Evolutionary conservation across 202 grass and related monocot species (phyloP).

Genomic region (Brachypodium distachyon): DNA sequence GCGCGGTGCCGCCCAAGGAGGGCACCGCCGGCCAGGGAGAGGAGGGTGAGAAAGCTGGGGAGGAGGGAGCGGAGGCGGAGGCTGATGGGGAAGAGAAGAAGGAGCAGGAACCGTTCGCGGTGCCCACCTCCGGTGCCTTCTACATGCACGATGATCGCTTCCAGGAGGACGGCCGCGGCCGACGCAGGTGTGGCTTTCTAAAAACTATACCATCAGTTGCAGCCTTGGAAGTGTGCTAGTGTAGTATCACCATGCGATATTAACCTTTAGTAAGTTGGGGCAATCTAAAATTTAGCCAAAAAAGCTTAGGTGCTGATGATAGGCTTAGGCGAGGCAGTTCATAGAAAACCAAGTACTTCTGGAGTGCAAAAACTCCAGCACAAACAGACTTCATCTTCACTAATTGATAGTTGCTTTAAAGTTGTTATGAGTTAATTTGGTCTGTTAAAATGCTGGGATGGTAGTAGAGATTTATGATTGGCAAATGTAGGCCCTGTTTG

Average conservation of each 20-base stretch:
- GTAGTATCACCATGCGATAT: background rate
- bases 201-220: background rate
- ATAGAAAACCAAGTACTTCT: background rate
- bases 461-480: background rate
- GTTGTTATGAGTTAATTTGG: background rate
- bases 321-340: background rate
- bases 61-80: constrained; percentile 18
- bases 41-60: constrained; percentile 15
- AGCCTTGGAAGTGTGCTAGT: background rate
- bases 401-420: background rate
- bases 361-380: background rate
- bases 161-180: constrained; percentile 60
- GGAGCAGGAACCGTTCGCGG: constrained; percentile 78
- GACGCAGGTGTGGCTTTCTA: constrained; percentile 28
- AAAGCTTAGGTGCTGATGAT: background rate
- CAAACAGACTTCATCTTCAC: background rate
- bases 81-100: constrained; percentile 50
- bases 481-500: background rate
- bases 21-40: background rate
- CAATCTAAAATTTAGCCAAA: background rate
- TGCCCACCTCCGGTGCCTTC: constrained; percentile 82
- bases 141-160: constrained; percentile 99
- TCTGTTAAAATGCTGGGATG: background rate
- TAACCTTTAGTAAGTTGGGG: background rate
- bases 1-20: constrained; percentile 16